A percentile compares a stretch with the other conserved stretches of the same genome.
phyloP scores from a whole-genome alignment of 2,329 filamentous ascomycete species.

The Clarireedia homoeocarpa region DNA sequence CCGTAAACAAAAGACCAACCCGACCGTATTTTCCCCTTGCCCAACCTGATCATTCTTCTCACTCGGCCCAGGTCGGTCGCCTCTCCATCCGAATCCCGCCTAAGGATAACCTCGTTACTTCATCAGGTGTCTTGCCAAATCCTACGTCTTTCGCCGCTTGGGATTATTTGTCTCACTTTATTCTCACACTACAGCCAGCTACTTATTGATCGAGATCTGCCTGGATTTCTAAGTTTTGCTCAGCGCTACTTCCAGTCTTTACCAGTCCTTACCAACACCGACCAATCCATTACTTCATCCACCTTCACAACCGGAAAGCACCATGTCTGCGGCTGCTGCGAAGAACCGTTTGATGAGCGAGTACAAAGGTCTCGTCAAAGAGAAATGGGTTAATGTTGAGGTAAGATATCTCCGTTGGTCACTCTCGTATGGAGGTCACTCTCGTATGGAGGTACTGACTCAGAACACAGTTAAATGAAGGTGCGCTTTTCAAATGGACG shows the following conservation, averaged over 20 bases:
- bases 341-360: conserved; percentile 87
- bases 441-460: conserved; percentile 9
- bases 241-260: not conserved
- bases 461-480: conserved; percentile 49
- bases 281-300: not conserved
- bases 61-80: not conserved
- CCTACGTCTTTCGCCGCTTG: not conserved
- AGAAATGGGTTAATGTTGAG: conserved; percentile 91
- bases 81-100: not conserved
- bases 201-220: not conserved
- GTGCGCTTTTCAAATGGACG: conserved; percentile 79
- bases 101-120: not conserved
- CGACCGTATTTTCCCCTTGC: too few relatives aligned
- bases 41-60: not conserved
- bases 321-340: conserved; percentile 38
- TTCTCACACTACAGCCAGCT: not conserved
- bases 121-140: not conserved
- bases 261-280: not conserved
- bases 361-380: conserved; percentile 71
- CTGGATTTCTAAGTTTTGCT: not conserved
- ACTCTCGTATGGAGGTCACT: not conserved
- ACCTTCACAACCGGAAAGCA: not conserved
- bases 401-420: conserved; percentile 37
- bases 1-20: too few relatives aligned
- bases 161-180: too few relatives aligned